Percentiles rank a stretch among this genome's conserved stretches.
phyloP scores from a whole-genome alignment of 2,329 filamentous ascomycete genomes.

The Whalleya microplaca region DNA sequence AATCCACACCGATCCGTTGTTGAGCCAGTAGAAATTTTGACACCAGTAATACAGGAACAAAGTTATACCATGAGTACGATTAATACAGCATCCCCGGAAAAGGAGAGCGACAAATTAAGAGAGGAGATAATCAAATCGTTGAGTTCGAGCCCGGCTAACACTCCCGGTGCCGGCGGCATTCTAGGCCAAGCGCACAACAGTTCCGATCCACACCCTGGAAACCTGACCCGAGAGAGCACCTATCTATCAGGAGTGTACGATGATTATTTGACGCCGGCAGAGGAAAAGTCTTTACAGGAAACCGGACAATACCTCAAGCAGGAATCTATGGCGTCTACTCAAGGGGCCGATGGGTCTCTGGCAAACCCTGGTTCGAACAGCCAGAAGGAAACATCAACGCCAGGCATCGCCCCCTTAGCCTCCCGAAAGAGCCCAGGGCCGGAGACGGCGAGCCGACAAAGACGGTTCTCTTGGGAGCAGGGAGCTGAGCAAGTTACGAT shows the following conservation, averaged over 20 bases:
- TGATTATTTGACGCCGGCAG: slow-evolving; percentile 63
- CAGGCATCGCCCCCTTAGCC: slow-evolving; percentile 29
- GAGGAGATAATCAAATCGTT: slow-evolving; percentile 77
- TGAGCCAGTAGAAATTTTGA: slow-evolving; percentile 41
- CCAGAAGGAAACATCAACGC: slow-evolving; percentile 9
- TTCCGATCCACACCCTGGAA: slow-evolving; percentile 18
- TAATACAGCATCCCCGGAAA: slow-evolving; percentile 57
- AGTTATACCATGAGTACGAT: slow-evolving; percentile 52
- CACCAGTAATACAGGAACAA: slow-evolving; percentile 43
- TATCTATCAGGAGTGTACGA: slow-evolving; percentile 70
- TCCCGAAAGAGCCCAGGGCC: slow-evolving; percentile 19
- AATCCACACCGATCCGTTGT: slow-evolving; percentile 45
- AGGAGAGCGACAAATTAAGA: slow-evolving; percentile 71
- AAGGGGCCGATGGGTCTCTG: slow-evolving; percentile 1
- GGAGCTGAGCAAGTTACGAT: slow-evolving; percentile 29
- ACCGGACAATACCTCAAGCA: slow-evolving; percentile 34
- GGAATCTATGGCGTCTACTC: slow-evolving; percentile 10
- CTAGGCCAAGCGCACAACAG: slow-evolving; percentile 11
- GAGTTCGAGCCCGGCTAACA: slow-evolving; percentile 48
- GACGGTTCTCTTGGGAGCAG: slow-evolving; percentile 50
- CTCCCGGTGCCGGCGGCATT: slow-evolving; percentile 24
- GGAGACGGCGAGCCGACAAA: slow-evolving; percentile 10
- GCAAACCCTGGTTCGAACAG: neutral
- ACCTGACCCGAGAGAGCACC: slow-evolving; percentile 56
- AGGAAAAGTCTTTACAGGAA: slow-evolving; percentile 43